Evolutionary conservation across 148 eudicot species (phyloP), one percentile per base, ranked within the genome.

Genomic region (Cornus kousa): DNA sequence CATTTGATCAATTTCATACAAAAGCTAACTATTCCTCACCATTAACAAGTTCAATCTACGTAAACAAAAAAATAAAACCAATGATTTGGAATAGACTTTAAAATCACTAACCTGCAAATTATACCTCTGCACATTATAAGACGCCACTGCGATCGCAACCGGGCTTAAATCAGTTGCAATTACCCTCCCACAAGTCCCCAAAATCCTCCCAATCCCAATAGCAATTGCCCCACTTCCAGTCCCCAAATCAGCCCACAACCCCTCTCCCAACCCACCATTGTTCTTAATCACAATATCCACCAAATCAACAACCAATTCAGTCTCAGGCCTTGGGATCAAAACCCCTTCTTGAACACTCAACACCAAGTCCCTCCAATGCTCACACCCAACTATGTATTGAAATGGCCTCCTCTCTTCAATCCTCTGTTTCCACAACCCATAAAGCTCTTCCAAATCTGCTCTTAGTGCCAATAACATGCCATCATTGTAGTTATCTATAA

Each of bases 281-380:
- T 40, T 80, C 74, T 79, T 76, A 59, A 87, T 75, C 73, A 85
- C 83, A 80, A 84, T 89, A 76, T 59, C 83, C 59, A 93, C 95
- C 80, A 93, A 81, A 72, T 93, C 95, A 57, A 96, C 95, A 84
- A 96, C 85, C 78, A 83, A 77, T 70, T 85, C 98, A 35, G 94
- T 96, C 81, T 96, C 99, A 7, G 95, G 99, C 85, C 99, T 87
- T 4, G 99, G 99, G 39, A 96, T 90, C 85, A 96, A 86, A 82
- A 96, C 95, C 80, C 95, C 99, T 80, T 93, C 94, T 86, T 91
- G 85, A 66, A 96, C 99, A 80, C 95, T 80, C 85, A 95, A 75
- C 48, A 96, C 92, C 83, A 96, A 85, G 77, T 96, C 99, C 88
- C 98, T 92, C 99, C 99, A 93, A 85, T 96, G 97, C 91, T 96